Percentiles rank a stretch among this genome's conserved stretches.
Evolutionary conservation across 2,329 filamentous ascomycete genomes (phyloP).

Genomic region (Beauveria rudraprayagi): DNA sequence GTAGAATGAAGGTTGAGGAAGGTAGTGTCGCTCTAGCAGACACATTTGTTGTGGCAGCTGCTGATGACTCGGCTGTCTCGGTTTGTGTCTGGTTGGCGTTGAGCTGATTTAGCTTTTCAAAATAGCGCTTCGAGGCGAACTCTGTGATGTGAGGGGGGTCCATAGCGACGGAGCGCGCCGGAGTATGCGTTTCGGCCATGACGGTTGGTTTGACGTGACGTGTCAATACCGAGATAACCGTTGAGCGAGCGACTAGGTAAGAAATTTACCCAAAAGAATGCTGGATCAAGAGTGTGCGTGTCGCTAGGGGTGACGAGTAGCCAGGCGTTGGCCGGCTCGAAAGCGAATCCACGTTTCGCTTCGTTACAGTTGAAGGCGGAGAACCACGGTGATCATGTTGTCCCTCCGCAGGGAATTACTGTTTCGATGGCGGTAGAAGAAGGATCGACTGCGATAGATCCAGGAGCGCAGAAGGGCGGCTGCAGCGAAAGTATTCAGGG

Average conservation of each 20-base stretch:
- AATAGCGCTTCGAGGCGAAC: slow-evolving; percentile 58
- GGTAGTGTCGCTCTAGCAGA: slow-evolving; percentile 20
- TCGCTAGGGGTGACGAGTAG: not conserved
- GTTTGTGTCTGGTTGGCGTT: slow-evolving; percentile 39
- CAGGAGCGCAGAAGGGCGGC: not conserved
- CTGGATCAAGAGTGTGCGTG: slow-evolving; percentile 7
- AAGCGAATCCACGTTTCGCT: slow-evolving; percentile 8
- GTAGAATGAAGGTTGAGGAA: slow-evolving; percentile 40
- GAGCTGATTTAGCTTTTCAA: slow-evolving; percentile 51
- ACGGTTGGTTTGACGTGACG: slow-evolving; percentile 8
- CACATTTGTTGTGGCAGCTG: slow-evolving; percentile 15
- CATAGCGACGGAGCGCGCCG: slow-evolving; percentile 35
- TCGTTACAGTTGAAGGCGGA: slow-evolving; percentile 3
- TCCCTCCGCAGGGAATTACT: not conserved
- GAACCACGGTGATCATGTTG: slow-evolving; percentile 8
- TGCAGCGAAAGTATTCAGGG: not conserved
- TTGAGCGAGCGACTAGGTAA: slow-evolving; percentile 18
- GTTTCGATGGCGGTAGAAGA: not conserved
- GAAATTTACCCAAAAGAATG: slow-evolving; percentile 12
- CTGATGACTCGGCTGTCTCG: slow-evolving; percentile 14
- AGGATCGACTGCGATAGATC: not conserved
- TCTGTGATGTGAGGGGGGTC: slow-evolving; percentile 57
- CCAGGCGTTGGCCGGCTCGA: slow-evolving; percentile 11
- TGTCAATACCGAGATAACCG: slow-evolving; percentile 4
- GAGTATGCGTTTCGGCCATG: slow-evolving; percentile 26